phyloP scores from a whole-genome alignment of 1,284 basidiomycete species.

The Ganoderma sinense region DNA sequence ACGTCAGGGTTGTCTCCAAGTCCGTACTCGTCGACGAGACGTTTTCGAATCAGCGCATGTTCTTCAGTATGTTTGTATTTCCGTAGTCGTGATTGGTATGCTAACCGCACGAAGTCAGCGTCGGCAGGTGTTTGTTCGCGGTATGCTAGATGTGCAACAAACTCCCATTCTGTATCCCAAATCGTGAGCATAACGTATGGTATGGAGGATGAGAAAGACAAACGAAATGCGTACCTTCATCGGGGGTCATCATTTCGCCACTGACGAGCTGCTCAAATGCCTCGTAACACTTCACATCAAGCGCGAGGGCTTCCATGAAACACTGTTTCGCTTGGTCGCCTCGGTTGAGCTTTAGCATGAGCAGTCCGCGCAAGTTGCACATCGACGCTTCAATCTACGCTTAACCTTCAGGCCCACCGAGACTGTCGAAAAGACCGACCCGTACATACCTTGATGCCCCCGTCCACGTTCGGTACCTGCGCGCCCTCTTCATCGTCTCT shows the following conservation, averaged over 20 bases:
- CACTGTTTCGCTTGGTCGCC: conserved; percentile 90
- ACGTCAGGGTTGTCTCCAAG: conserved; percentile 93
- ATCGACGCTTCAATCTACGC: conserved; percentile 91
- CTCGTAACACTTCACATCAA: conserved; percentile 98
- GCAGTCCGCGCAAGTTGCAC: conserved; percentile 91
- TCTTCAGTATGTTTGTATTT: conserved; percentile 90
- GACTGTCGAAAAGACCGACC: neutral
- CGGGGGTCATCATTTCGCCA: conserved; percentile 92
- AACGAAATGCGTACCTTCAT: conserved; percentile 71
- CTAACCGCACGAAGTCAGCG: conserved; percentile 87
- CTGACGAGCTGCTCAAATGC: conserved; percentile 91
- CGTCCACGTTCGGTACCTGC: conserved; percentile 78
- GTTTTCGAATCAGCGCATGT: conserved; percentile 77
- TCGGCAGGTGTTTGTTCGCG: conserved; percentile 86
- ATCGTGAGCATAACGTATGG: neutral
- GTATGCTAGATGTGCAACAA: conserved; percentile 88
- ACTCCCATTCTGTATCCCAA: conserved; percentile 87
- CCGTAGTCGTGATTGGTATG: conserved; percentile 91
- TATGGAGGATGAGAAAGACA: neutral
- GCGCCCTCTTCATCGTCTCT: conserved; percentile 69
- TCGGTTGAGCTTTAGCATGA: conserved; percentile 94
- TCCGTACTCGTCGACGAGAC: conserved; percentile 80
- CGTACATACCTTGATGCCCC: conserved; percentile 80
- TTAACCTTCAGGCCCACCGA: neutral
- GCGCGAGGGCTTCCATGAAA: conserved; percentile 93